phyloP scores from a whole-genome alignment of 306 rosid species.

The Mimosa pudica region DNA sequence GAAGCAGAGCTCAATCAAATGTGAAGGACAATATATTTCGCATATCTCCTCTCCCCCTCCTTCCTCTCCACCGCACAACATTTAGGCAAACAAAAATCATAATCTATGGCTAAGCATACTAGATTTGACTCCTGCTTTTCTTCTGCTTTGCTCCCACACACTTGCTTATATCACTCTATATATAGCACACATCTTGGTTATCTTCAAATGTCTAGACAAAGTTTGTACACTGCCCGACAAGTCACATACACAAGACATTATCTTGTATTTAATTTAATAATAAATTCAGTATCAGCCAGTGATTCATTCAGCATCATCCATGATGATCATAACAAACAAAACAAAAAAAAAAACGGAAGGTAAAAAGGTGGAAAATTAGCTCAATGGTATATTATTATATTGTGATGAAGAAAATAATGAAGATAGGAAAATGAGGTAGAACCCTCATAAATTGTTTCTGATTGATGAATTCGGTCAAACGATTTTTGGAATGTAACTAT shows the following conservation, averaged over 20 bases:
- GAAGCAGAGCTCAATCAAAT: conserved; percentile 45
- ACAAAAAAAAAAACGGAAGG: not conserved
- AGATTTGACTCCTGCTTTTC: conserved; percentile 36
- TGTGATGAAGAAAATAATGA: not conserved
- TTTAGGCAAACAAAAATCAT: conserved; percentile 9
- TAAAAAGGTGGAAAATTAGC: not conserved
- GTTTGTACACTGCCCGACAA: not conserved
- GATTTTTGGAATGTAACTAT: conserved; percentile 22
- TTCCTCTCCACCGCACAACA: conserved; percentile 14
- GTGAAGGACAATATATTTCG: conserved; percentile 24
- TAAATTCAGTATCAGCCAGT: not conserved
- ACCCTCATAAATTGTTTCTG: conserved; percentile 9
- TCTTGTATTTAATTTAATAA: not conserved
- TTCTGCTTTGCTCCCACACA: not conserved
- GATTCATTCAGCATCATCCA: not conserved
- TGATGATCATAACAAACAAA: not conserved
- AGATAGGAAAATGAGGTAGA: not conserved
- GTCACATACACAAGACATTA: not conserved
- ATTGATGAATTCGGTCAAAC: conserved; percentile 33
- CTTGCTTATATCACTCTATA: not conserved
- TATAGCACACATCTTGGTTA: not conserved
- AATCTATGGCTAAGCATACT: conserved; percentile 25
- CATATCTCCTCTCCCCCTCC: not conserved
- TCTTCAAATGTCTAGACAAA: not conserved
- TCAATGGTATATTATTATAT: not conserved